Evolutionary conservation across 2,329 filamentous ascomycete genomes (phyloP).

Genomic region (Epichloe brachyelytri): DNA sequence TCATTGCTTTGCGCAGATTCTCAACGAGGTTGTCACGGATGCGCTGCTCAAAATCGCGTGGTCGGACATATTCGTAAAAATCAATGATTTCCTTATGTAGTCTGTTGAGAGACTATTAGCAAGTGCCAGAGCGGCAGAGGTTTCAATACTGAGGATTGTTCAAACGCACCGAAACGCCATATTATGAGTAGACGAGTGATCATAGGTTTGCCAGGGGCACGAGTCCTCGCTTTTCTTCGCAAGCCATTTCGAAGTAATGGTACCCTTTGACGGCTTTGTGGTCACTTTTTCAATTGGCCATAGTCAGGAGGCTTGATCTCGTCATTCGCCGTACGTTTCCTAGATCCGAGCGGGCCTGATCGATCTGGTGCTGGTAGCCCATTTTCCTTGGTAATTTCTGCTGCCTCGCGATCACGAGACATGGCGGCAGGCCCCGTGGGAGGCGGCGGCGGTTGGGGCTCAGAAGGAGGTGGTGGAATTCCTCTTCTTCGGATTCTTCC

Average conservation of each 20-base stretch:
- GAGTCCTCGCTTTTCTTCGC: conserved; percentile 26
- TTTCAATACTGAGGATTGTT: background rate
- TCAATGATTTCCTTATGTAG: conserved; percentile 83
- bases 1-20: conserved; percentile 50
- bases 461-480: conserved; percentile 11
- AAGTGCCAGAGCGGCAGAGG: background rate
- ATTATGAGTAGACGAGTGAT: conserved; percentile 40
- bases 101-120: conserved; percentile 26
- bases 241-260: conserved; percentile 40
- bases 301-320: conserved; percentile 47
- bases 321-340: conserved; percentile 65
- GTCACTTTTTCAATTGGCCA: conserved; percentile 35
- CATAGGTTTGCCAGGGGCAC: conserved; percentile 49
- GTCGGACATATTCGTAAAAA: conserved; percentile 76
- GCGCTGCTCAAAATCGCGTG: conserved; percentile 60
- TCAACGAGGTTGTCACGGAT: conserved; percentile 62
- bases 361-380: conserved; percentile 14
- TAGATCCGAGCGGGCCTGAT: conserved; percentile 41
- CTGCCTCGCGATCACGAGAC: background rate
- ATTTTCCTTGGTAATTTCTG: conserved; percentile 9
- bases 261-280: conserved; percentile 36
- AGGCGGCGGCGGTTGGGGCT: conserved; percentile 8
- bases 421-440: background rate
- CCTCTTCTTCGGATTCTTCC: conserved; percentile 8
- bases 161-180: conserved; percentile 44